Evolutionary conservation across 2,329 filamentous ascomycete species (phyloP).

Genomic region (Exophiala sideris): DNA sequence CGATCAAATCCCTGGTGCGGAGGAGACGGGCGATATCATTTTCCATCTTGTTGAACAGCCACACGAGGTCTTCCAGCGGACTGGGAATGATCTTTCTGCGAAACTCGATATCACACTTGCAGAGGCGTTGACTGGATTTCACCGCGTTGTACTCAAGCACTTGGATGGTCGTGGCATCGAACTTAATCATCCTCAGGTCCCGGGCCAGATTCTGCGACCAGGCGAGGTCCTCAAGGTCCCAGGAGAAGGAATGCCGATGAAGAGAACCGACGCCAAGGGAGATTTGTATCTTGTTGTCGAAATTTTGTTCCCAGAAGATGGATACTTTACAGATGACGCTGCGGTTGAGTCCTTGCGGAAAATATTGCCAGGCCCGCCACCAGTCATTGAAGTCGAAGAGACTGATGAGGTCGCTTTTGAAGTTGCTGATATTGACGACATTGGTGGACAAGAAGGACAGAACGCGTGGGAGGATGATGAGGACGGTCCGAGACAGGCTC

Average conservation of each 20-base stretch:
- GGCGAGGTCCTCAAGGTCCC: slow-evolving; percentile 79
- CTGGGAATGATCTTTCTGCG: slow-evolving; percentile 79
- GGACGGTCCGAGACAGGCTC: slow-evolving; percentile 43
- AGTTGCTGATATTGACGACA: slow-evolving; percentile 75
- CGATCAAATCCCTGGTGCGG: slow-evolving; percentile 77
- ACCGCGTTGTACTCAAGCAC: slow-evolving; percentile 83
- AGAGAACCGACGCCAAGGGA: slow-evolving; percentile 77
- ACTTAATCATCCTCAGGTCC: slow-evolving; percentile 69
- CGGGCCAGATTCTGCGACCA: slow-evolving; percentile 77
- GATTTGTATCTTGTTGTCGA: slow-evolving; percentile 85
- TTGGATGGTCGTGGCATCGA: slow-evolving; percentile 89
- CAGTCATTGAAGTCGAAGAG: slow-evolving; percentile 65
- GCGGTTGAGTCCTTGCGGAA: slow-evolving; percentile 67
- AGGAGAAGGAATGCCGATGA: slow-evolving; percentile 92
- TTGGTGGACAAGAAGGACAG: slow-evolving; percentile 43
- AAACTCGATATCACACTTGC: slow-evolving; percentile 75
- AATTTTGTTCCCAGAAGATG: slow-evolving; percentile 82
- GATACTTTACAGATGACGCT: slow-evolving; percentile 69
- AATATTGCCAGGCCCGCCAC: slow-evolving; percentile 65
- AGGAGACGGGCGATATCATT: slow-evolving; percentile 87
- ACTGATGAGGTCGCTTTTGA: slow-evolving; percentile 87
- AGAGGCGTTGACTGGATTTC: slow-evolving; percentile 85
- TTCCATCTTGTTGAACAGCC: slow-evolving; percentile 80
- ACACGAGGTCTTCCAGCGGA: slow-evolving; percentile 77
- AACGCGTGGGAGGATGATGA: slow-evolving; percentile 51